Evolutionary conservation across 1,284 basidiomycete genomes (phyloP).

Genomic region (Tilletia walkeri): DNA sequence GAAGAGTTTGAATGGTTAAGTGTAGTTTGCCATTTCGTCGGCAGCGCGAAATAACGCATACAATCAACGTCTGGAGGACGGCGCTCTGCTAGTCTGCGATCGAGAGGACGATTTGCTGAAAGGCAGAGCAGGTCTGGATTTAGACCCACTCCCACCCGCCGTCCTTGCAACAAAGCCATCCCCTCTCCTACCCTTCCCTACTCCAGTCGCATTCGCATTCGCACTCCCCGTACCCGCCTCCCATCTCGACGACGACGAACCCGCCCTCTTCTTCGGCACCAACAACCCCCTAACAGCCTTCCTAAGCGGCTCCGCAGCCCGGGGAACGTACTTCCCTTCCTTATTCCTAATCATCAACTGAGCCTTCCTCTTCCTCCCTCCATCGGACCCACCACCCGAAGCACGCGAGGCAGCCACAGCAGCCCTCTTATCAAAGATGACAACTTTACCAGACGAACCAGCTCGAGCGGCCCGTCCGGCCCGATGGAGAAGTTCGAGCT

Average conservation of each 20-base stretch:
- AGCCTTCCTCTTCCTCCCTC: not conserved
- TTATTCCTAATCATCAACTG: constrained; percentile 4
- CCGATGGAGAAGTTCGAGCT: constrained; percentile 73
- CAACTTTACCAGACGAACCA: constrained; percentile 66
- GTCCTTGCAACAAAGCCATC: too few relatives aligned
- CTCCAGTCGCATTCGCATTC: too few relatives aligned
- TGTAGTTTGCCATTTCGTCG: too few relatives aligned
- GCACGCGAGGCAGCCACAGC: not conserved
- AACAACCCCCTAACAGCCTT: constrained; percentile 1
- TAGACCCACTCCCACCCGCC: too few relatives aligned
- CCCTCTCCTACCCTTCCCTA: too few relatives aligned
- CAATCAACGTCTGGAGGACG: too few relatives aligned
- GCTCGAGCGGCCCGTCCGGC: constrained; percentile 69
- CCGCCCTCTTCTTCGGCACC: not conserved
- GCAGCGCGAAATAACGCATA: too few relatives aligned
- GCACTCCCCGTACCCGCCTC: too few relatives aligned
- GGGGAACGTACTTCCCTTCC: not conserved
- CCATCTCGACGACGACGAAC: not conserved
- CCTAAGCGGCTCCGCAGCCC: not conserved
- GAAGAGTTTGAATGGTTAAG: too few relatives aligned
- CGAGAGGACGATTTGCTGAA: too few relatives aligned
- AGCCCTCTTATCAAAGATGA: constrained; percentile 54
- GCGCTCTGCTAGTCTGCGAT: too few relatives aligned
- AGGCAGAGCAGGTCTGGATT: too few relatives aligned
- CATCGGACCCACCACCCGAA: not conserved